These are phyloP conservation scores for Euptelea pleiosperma DNA, from an alignment of 164 flowering plant genomes.

Conservation along the genomic window DNA sequence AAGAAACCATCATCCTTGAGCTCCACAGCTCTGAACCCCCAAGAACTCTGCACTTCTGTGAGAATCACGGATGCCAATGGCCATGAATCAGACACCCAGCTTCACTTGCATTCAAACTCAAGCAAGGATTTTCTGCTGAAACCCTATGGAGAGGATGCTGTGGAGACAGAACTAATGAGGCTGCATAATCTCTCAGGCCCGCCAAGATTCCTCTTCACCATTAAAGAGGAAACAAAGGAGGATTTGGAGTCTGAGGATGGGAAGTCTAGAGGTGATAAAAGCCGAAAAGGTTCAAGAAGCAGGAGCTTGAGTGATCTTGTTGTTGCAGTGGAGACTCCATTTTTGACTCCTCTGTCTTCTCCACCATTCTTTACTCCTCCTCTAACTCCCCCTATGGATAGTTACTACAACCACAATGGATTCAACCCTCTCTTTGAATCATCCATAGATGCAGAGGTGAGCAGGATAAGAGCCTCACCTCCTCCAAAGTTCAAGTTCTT, in stretches of 20 bases:
- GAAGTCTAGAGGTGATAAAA: slow-evolving; percentile 31
- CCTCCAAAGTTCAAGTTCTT: too few species aligned
- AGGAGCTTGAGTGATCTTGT: slow-evolving; percentile 59
- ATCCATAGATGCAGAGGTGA: too few species aligned
- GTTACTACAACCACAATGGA: slow-evolving; percentile 17
- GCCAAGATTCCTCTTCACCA: slow-evolving; percentile 72
- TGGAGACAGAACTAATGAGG: slow-evolving; percentile 64
- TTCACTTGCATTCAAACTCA: too few species aligned
- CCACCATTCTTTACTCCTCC: too few species aligned
- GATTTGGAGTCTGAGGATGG: slow-evolving; percentile 77
- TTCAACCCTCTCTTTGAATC: slow-evolving; percentile 73
- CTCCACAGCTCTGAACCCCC: slow-evolving; percentile 36
- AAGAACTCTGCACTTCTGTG: slow-evolving; percentile 28
- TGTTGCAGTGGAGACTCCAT: slow-evolving; percentile 56
- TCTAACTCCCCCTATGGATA: slow-evolving; percentile 44
- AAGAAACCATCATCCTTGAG: slow-evolving; percentile 45
- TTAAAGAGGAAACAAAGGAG: slow-evolving; percentile 69
- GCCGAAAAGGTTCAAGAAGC: slow-evolving; percentile 41
- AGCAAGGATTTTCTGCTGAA: slow-evolving; percentile 39
- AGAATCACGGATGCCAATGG: slow-evolving; percentile 21
- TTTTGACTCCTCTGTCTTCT: slow-evolving; percentile 62
- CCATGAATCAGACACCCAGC: slow-evolving; percentile 18
- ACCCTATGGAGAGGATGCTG: slow-evolving; percentile 44
- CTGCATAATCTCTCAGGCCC: slow-evolving; percentile 63
- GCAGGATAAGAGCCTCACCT: too few species aligned